Evolutionary conservation across 2,329 filamentous ascomycete genomes (phyloP), one percentile per base, ranked within the genome.

Genomic region (Elsinoe australis): DNA sequence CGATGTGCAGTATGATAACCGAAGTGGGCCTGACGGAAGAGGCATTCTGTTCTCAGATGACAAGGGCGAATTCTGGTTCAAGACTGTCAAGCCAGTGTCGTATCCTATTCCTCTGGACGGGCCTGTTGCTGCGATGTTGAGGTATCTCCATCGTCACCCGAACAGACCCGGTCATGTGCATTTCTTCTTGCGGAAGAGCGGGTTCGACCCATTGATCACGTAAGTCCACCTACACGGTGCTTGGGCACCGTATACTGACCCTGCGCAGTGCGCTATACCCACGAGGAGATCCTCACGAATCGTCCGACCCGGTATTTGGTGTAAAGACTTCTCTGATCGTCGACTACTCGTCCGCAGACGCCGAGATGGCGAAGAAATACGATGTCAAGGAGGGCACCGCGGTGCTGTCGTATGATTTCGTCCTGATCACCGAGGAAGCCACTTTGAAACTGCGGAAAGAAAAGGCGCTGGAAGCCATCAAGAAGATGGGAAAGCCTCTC

Each of bases 221-320:
- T 58, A 49, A 50, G 56, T 46, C 10, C 24, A 5, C 18, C 12
- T 18, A 8, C 2, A 4, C n/a, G 3, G 17, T 29, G 6, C 4
- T 4, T 7, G 19, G 15, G 32, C 31, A 19, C 31, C 29, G 12
- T 19, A 35, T 17, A 22, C 31, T 45, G 31, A 36, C 26, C 26
- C 5, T 12, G 19, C 12, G n/a, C 24, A 86, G 82, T 2, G 82
- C 85, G 0, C 68, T 90, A 0, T 90, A 87, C 58, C 68, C 87
- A 51, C 77, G 82, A 2, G 80, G 79, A 29, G 84, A 88, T 56
- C 82, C 81, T 0, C 89, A 87, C 60, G 84, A 87, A 67, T 83
- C 78, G 1, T 84, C 82, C 0, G 85, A 90, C 59, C 83, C 85
- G 0, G 85, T 89, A 2, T 89, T 90, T 55, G 85, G 85, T 3